A percentile compares a stretch with the other conserved stretches of the same genome.
Evolutionary conservation across 306 rosid species (phyloP).

Genomic region (Quercus bicolor): DNA sequence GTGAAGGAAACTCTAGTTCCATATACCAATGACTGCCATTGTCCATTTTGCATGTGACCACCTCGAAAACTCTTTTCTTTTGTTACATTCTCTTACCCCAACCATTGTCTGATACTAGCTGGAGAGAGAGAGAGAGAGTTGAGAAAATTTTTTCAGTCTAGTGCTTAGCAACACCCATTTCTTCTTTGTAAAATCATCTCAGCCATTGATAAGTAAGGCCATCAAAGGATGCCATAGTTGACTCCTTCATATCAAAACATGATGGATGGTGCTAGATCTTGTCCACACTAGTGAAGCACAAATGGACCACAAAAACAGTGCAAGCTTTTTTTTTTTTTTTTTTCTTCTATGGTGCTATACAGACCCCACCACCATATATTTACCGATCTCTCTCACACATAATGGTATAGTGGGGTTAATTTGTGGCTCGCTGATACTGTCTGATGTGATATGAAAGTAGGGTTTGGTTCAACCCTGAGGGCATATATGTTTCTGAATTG

Average conservation of each 20-base stretch:
- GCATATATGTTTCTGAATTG: slow-evolving; percentile 36
- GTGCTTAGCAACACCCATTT: neutral
- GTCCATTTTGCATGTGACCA: neutral
- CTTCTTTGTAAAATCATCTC: slow-evolving; percentile 7
- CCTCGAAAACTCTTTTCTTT: neutral
- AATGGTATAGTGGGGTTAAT: slow-evolving; percentile 30
- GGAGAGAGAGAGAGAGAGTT: neutral
- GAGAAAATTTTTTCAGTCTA: neutral
- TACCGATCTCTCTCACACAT: slow-evolving; percentile 4
- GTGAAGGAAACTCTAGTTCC: slow-evolving; percentile 7
- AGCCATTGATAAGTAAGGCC: slow-evolving; percentile 9
- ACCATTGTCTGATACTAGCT: neutral
- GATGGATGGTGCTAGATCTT: slow-evolving; percentile 66
- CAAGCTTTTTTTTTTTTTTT: neutral
- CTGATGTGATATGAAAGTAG: slow-evolving; percentile 38
- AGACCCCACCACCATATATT: slow-evolving; percentile 38
- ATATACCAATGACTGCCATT: neutral
- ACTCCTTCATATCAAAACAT: slow-evolving; percentile 47
- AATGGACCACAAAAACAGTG: slow-evolving; percentile 26
- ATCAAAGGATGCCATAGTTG: slow-evolving; percentile 20
- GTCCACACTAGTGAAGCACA: slow-evolving; percentile 54
- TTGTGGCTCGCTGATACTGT: slow-evolving; percentile 37
- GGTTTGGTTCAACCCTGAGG: slow-evolving; percentile 35
- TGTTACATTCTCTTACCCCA: neutral
- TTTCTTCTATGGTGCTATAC: slow-evolving; percentile 26